Percentiles rank a stretch among this genome's conserved stretches.
These are phyloP conservation scores for Thelonectria discophora DNA, from an alignment of 2,329 filamentous ascomycete species.

Conservation along the genomic window DNA sequence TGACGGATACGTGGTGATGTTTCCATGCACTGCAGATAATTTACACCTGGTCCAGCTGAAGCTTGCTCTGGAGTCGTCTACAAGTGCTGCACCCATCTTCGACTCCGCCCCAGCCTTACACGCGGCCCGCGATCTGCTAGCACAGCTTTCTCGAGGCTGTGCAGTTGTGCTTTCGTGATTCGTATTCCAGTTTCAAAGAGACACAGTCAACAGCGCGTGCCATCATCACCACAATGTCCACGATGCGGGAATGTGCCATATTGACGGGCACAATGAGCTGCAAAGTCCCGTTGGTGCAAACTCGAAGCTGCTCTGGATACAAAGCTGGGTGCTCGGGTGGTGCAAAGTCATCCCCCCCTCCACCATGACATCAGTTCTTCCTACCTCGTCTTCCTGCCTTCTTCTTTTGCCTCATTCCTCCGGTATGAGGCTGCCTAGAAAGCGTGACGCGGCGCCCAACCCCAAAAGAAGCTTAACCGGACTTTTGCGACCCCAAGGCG, in stretches of 20 bases:
- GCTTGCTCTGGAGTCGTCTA: too few species aligned
- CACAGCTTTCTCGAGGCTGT: slow-evolving; percentile 34
- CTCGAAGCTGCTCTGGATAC: slow-evolving; percentile 11
- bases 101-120: slow-evolving; percentile 41
- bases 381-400: slow-evolving; percentile 23
- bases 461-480: slow-evolving; percentile 30
- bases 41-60: not conserved
- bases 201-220: too few species aligned
- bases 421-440: slow-evolving; percentile 8
- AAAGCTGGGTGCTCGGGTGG: too few species aligned
- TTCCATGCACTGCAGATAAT: too few species aligned
- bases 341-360: too few species aligned
- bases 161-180: slow-evolving; percentile 2
- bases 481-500: not conserved
- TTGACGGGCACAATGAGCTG: too few species aligned
- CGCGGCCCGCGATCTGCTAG: slow-evolving; percentile 38
- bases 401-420: slow-evolving; percentile 17
- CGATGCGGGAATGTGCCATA: too few species aligned
- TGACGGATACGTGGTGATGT: too few species aligned
- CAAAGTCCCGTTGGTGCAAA: too few species aligned
- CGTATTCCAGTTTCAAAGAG: too few species aligned
- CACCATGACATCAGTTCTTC: slow-evolving; percentile 40
- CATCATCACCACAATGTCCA: too few species aligned
- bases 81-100: too few species aligned
- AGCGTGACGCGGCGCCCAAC: slow-evolving; percentile 19